phyloP scores from a whole-genome alignment of 306 rosid species.

The Oemleria cerasiformis region DNA sequence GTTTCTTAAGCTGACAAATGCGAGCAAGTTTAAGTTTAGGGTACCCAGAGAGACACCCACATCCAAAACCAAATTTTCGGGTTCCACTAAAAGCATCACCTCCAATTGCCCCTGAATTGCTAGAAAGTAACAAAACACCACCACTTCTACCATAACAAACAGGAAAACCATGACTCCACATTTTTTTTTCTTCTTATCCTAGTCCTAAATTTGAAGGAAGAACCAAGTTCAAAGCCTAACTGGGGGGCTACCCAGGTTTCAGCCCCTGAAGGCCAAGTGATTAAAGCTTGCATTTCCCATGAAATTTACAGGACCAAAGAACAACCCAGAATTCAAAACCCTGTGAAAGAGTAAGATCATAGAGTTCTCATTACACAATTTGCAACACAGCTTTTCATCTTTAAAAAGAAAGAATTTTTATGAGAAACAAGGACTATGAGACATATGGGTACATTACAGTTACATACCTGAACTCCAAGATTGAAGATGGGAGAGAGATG shows the following conservation, averaged over 20 bases:
- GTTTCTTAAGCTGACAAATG: conserved; percentile 35
- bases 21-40: conserved; percentile 35
- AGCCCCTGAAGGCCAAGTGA: conserved; percentile 34
- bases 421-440: not conserved
- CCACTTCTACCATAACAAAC: conserved; percentile 29
- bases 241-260: conserved; percentile 33
- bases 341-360: conserved; percentile 1
- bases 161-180: conserved; percentile 35
- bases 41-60: conserved; percentile 42
- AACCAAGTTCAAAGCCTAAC: conserved; percentile 33
- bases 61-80: conserved; percentile 41
- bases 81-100: conserved; percentile 29
- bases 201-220: conserved; percentile 21
- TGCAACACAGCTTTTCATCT: conserved; percentile 5
- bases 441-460: not conserved
- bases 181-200: conserved; percentile 37
- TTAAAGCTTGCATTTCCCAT: conserved; percentile 45
- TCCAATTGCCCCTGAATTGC: conserved; percentile 26
- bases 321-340: conserved; percentile 16
- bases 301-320: conserved; percentile 22
- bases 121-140: conserved; percentile 29
- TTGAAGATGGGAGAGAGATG: conserved; percentile 12
- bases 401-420: conserved; percentile 2
- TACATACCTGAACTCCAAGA: conserved; percentile 10
- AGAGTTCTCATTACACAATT: conserved; percentile 14